These are phyloP conservation scores for Tulasnella calospora DNA, from an alignment of 768 basidiomycete genomes.

Conservation along the genomic window DNA sequence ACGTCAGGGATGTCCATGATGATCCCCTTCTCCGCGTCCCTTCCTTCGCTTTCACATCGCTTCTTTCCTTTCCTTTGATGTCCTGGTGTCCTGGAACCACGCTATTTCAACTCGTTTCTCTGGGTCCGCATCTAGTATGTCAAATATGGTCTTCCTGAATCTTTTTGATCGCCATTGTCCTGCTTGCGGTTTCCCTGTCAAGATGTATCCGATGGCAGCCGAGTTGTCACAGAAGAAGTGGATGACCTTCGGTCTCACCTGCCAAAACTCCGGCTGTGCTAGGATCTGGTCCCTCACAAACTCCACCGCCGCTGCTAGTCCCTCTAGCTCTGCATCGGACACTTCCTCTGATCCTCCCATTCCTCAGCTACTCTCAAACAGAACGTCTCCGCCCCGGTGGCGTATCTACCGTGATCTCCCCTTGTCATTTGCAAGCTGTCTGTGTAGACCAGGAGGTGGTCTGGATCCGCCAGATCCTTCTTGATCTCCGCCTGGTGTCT, in stretches of 20 bases:
- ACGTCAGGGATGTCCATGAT: neutral
- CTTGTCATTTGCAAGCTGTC: neutral
- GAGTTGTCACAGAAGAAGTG: neutral
- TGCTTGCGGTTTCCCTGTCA: neutral
- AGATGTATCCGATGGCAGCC: neutral
- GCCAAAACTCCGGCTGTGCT: neutral
- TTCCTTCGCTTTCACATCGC: constrained; percentile 23
- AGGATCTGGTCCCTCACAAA: neutral
- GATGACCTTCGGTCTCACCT: neutral
- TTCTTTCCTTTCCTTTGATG: constrained; percentile 13
- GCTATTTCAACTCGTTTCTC: neutral
- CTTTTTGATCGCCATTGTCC: neutral
- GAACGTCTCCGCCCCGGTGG: neutral
- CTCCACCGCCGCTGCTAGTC: neutral
- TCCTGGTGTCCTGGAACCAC: constrained; percentile 20
- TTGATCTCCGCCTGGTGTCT: neutral
- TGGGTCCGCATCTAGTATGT: neutral
- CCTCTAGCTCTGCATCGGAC: neutral
- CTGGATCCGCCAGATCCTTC: neutral
- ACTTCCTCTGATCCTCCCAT: neutral
- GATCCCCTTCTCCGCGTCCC: neutral
- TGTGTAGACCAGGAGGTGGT: neutral
- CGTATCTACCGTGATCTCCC: neutral
- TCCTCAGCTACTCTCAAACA: neutral
- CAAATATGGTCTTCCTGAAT: neutral